Percentiles rank a stretch among this genome's conserved stretches.
These are phyloP conservation scores for Pseudogymnoascus sp. DNA, from an alignment of 2,329 filamentous ascomycete species.

Conservation along the genomic window DNA sequence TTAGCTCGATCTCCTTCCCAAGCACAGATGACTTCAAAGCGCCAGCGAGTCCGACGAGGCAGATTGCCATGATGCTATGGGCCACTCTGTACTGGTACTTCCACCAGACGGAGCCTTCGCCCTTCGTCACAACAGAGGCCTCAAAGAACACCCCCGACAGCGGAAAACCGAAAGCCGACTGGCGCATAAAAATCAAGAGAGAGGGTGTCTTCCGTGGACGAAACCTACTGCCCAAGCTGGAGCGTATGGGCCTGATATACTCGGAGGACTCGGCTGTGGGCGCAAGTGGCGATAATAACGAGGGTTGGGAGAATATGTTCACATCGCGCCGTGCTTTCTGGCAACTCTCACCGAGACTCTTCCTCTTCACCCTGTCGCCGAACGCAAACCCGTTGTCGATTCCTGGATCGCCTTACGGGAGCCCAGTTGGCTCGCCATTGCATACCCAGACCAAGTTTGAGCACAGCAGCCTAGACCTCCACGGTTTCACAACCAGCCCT, in stretches of 20 bases:
- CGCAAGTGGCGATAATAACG: slow-evolving; percentile 48
- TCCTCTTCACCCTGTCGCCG: slow-evolving; percentile 76
- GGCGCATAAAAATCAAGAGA: slow-evolving; percentile 74
- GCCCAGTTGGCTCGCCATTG: slow-evolving; percentile 46
- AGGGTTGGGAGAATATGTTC: slow-evolving; percentile 74
- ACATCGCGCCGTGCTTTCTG: slow-evolving; percentile 76
- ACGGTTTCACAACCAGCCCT: slow-evolving; percentile 33
- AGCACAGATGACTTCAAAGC: slow-evolving; percentile 73
- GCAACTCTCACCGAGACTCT: slow-evolving; percentile 81
- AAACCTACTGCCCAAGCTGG: slow-evolving; percentile 71
- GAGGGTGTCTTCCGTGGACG: slow-evolving; percentile 83
- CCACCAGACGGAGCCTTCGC: slow-evolving; percentile 69
- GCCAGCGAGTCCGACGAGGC: slow-evolving; percentile 70
- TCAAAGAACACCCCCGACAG: slow-evolving; percentile 57
- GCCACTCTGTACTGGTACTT: slow-evolving; percentile 96
- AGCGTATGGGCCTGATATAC: slow-evolving; percentile 82
- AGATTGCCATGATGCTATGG: slow-evolving; percentile 97
- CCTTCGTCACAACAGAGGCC: slow-evolving; percentile 53
- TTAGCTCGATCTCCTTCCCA: slow-evolving; percentile 84
- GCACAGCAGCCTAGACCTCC: slow-evolving; percentile 24
- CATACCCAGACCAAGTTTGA: slow-evolving; percentile 16
- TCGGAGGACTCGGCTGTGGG: slow-evolving; percentile 71
- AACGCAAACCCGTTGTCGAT: slow-evolving; percentile 29
- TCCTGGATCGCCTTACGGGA: slow-evolving; percentile 45
- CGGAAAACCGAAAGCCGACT: slow-evolving; percentile 75